These are phyloP conservation scores for Nicotiana otophora DNA, from an alignment of 257 asterid species.

Conservation along the genomic window DNA sequence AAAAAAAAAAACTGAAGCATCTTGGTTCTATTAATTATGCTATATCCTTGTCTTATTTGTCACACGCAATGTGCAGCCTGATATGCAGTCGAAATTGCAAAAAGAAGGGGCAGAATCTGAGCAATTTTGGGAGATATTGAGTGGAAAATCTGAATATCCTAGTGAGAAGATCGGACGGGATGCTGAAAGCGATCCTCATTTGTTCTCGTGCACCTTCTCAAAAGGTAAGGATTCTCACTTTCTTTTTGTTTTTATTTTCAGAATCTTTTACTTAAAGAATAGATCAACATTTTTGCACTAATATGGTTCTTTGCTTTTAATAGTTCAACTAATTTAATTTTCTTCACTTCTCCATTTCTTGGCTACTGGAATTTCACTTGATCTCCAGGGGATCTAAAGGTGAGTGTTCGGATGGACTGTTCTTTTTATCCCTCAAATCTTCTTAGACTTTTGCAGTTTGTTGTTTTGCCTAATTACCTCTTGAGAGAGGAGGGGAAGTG, in stretches of 20 bases:
- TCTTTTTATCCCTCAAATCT: background rate
- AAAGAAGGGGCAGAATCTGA: constrained; percentile 96
- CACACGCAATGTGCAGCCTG: constrained; percentile 58
- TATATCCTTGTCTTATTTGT: background rate
- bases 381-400: constrained; percentile 84
- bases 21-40: background rate
- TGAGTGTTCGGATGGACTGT: constrained; percentile 26
- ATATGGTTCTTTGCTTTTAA: background rate
- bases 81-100: constrained; percentile 72
- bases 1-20: background rate
- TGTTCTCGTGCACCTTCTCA: constrained; percentile 72
- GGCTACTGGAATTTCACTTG: constrained; percentile 31
- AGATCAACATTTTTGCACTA: background rate
- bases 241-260: background rate
- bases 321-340: constrained; percentile 32
- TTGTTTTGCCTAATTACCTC: background rate
- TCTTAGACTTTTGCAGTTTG: background rate
- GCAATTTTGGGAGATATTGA: constrained; percentile 91
- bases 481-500: background rate
- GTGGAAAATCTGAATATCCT: constrained; percentile 95
- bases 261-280: background rate
- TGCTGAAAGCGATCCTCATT: constrained; percentile 87
- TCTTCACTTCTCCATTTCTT: constrained; percentile 20
- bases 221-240: constrained; percentile 44
- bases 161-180: constrained; percentile 79